Conservation (phyloP, 2,329 filamentous ascomycete genomes). For the Fusarium armeniacum region DNA sequence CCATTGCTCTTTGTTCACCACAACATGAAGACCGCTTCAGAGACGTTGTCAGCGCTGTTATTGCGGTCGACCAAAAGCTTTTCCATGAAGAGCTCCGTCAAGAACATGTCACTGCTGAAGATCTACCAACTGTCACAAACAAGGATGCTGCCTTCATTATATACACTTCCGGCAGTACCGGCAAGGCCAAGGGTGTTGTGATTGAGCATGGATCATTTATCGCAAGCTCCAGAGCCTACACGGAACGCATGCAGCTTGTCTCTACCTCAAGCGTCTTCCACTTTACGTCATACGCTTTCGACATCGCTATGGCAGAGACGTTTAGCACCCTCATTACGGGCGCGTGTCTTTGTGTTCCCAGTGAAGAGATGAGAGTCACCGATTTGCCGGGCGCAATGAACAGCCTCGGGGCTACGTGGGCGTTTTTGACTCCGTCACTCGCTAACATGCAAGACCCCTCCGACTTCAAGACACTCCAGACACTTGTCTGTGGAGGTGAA, state of each 20-base stretch:
- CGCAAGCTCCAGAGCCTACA: conserved; percentile 25
- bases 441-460: conserved; percentile 43
- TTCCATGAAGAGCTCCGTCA: background rate
- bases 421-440: conserved; percentile 47
- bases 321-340: conserved; percentile 28
- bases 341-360: conserved; percentile 46
- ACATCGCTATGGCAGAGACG: conserved; percentile 43
- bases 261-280: conserved; percentile 35
- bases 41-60: background rate
- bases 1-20: conserved; percentile 23
- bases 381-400: conserved; percentile 38
- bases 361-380: conserved; percentile 41
- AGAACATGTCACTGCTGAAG: background rate
- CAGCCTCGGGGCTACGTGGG: conserved; percentile 32
- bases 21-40: conserved; percentile 24
- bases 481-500: conserved; percentile 44
- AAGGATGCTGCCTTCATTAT: conserved; percentile 35
- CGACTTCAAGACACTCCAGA: conserved; percentile 28
- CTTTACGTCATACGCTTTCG: conserved; percentile 47
- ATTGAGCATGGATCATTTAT: conserved; percentile 41
- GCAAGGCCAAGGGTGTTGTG: conserved; percentile 45
- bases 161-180: conserved; percentile 48
- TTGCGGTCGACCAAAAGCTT: background rate
- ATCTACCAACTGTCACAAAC: conserved; percentile 1
- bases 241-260: conserved; percentile 21